Evolutionary conservation across 1,284 basidiomycete species (phyloP).

Genomic region (Leccinum griseonigrum): DNA sequence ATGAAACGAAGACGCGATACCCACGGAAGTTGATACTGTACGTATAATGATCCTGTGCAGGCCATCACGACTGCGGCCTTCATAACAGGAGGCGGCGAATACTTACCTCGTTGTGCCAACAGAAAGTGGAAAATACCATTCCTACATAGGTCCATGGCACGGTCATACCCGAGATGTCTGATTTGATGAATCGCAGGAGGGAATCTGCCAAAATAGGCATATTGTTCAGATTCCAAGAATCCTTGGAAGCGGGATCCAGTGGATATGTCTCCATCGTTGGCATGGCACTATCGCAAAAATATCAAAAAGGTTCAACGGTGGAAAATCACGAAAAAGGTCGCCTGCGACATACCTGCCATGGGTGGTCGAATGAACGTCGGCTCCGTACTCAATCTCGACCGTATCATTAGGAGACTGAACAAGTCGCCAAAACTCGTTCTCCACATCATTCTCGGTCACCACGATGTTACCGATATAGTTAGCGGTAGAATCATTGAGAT

Average conservation of each 20-base stretch:
- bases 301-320: conserved; percentile 29
- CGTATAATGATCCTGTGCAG: conserved; percentile 87
- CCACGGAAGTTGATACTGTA: conserved; percentile 94
- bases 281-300: conserved; percentile 67
- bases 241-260: conserved; percentile 80
- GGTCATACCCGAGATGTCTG: conserved; percentile 99
- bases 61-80: conserved; percentile 20
- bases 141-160: conserved; percentile 99
- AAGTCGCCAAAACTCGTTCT: conserved; percentile 96
- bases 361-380: conserved; percentile 96
- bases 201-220: conserved; percentile 90
- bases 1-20: conserved; percentile 34
- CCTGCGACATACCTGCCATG: conserved; percentile 80
- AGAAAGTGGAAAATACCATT: conserved; percentile 99
- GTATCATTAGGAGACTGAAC: conserved; percentile 89
- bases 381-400: conserved; percentile 98
- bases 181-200: conserved; percentile 91
- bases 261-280: conserved; percentile 95
- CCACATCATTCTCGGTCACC: conserved; percentile 88
- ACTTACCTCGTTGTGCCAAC: conserved; percentile 97
- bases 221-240: conserved; percentile 99
- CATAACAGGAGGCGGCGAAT: conserved; percentile 18
- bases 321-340: conserved; percentile 20
- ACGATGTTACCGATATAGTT: conserved; percentile 61
- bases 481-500: conserved; percentile 48